Conservation (phyloP, 2,329 filamentous ascomycete genomes). For the Coniochaeta sp. region DNA sequence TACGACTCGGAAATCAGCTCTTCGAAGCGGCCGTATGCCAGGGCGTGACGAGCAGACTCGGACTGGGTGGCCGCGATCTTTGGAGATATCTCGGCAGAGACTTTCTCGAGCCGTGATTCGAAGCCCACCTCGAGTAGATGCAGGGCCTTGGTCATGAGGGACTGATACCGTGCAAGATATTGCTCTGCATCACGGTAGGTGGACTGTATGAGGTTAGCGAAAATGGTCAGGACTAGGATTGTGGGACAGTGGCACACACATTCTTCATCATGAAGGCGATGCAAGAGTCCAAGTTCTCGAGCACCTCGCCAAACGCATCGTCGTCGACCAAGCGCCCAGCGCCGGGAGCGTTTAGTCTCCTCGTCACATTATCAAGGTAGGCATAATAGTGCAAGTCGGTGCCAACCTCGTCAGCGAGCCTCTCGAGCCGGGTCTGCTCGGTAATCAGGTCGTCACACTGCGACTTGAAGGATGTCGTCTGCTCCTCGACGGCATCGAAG, state of each 20-base stretch:
- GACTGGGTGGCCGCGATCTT: constrained; percentile 49
- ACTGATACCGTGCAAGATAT: constrained; percentile 80
- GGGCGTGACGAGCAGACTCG: constrained; percentile 50
- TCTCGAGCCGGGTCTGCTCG: constrained; percentile 73
- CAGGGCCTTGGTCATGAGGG: constrained; percentile 63
- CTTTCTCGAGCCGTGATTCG: constrained; percentile 41
- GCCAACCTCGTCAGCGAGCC: constrained; percentile 75
- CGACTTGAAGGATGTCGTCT: constrained; percentile 87
- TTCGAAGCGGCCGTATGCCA: constrained; percentile 52
- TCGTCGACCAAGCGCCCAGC: constrained; percentile 79
- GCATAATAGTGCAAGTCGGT: constrained; percentile 92
- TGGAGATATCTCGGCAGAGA: constrained; percentile 45
- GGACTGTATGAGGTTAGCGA: constrained; percentile 39
- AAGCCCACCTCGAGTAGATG: constrained; percentile 54
- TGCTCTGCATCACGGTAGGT: constrained; percentile 80
- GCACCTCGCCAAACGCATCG: constrained; percentile 79
- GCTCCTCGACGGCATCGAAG: constrained; percentile 78
- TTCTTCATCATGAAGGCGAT: constrained; percentile 88
- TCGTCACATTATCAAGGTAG: constrained; percentile 84
- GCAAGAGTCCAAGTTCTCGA: constrained; percentile 81
- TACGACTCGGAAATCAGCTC: constrained; percentile 51
- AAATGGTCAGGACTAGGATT: neutral
- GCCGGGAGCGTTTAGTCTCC: constrained; percentile 84
- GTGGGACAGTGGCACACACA: constrained; percentile 39
- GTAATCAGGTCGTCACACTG: constrained; percentile 83